These are phyloP conservation scores for Ramaria sp. DNA, from an alignment of 768 basidiomycete genomes.

Conservation along the genomic window DNA sequence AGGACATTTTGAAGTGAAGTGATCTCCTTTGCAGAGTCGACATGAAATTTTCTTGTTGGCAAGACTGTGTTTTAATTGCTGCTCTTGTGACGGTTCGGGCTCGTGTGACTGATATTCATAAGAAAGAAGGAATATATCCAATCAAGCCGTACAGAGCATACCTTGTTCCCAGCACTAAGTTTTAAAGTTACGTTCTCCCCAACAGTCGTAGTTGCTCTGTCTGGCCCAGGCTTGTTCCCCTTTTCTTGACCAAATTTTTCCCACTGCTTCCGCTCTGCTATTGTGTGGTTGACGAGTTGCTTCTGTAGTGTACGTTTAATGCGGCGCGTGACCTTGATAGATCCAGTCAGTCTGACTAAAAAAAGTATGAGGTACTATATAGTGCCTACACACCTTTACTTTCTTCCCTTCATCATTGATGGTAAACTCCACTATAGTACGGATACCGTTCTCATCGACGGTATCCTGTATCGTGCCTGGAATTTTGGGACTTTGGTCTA, in stretches of 20 bases:
- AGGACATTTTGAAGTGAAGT: slow-evolving; percentile 97
- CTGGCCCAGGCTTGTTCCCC: slow-evolving; percentile 79
- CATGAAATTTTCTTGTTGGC: slow-evolving; percentile 75
- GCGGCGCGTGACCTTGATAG: slow-evolving; percentile 66
- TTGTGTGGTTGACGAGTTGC: slow-evolving; percentile 84
- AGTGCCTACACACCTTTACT: slow-evolving; percentile 62
- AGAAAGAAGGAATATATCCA: background rate
- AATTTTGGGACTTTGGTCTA: background rate
- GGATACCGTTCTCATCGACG: slow-evolving; percentile 77
- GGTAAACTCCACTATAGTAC: slow-evolving; percentile 72
- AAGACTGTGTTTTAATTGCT: slow-evolving; percentile 53
- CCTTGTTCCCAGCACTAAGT: slow-evolving; percentile 45
- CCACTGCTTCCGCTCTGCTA: slow-evolving; percentile 92
- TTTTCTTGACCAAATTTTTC: slow-evolving; percentile 87
- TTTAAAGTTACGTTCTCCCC: slow-evolving; percentile 62
- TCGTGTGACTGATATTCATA: slow-evolving; percentile 43
- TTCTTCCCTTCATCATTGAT: slow-evolving; percentile 91
- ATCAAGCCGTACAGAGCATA: slow-evolving; percentile 24
- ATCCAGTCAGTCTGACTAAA: background rate
- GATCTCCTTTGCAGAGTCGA: slow-evolving; percentile 91
- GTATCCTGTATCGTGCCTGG: slow-evolving; percentile 53
- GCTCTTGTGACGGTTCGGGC: slow-evolving; percentile 53
- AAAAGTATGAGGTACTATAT: slow-evolving; percentile 5
- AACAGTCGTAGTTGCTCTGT: slow-evolving; percentile 88
- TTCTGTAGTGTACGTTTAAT: slow-evolving; percentile 83